Evolutionary conservation across 441 rosid species (phyloP), one percentile per base, ranked within the genome.

Genomic region (Eutrema salsugineum): DNA sequence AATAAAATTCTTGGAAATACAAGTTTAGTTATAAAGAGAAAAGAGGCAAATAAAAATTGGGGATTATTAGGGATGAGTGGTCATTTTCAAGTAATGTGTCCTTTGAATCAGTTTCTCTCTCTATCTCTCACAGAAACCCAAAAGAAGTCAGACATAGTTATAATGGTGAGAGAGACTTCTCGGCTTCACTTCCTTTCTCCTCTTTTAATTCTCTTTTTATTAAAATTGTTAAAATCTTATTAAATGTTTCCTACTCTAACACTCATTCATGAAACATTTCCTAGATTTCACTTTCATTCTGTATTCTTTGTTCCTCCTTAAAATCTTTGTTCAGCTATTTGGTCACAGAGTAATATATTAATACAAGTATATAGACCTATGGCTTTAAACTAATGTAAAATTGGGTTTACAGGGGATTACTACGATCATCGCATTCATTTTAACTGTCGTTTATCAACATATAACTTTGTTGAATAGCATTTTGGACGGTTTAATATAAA

Each of bases 141-240:
- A 87, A 88, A 82, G 81, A 86, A 90, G 95, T 85, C 94, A 89
- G 93, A 82, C 87, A 86, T 74, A 66, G 92, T 83, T 79, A 83
- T 89, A 69, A 87, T 88, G 82, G 78, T 66, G 96, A 93, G 87
- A 83, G 84, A 78, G 96, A 93, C 97, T 50, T 77, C 70, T 91
- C 94, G 79, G 67, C 76, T 79, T 81, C 72, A 80, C 79, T 83
- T 72, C 77, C 75, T 71, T 49, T 48, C 55, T 56, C 61, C 72
- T 53, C 68, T 55, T 80, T 75, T 44, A 55, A 54, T 77, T 77
- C 72, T 72, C 78, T 64, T 46, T 61, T 51, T 20, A 32, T 73
- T 35, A n/a, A 33, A 54, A 54, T 8, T 24, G 7, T 27, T 54
- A 22, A 15, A 17, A 15, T 2, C 5, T 28, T 74, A 43, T 61